A percentile compares a stretch with the other conserved stretches of the same genome.
These are phyloP conservation scores for Erucastrum elatum DNA, from an alignment of 345 rosid genomes.

Conservation along the genomic window DNA sequence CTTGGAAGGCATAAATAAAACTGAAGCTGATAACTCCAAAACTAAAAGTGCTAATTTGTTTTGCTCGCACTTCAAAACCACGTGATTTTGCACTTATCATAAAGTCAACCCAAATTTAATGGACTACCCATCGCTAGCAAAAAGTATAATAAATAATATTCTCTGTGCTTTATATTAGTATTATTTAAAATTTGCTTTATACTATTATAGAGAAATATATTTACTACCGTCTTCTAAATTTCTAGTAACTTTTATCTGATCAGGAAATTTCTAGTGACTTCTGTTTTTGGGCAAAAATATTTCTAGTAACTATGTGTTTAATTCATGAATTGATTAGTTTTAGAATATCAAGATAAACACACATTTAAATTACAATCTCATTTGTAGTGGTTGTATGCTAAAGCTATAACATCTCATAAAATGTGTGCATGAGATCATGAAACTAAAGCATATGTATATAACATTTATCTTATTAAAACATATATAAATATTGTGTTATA, in stretches of 20 bases:
- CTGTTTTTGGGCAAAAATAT: too few species aligned
- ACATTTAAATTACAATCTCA: not conserved
- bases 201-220: not conserved
- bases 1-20: constrained; percentile 7
- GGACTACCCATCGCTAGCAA: constrained; percentile 2
- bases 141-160: not conserved
- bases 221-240: not conserved
- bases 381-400: not conserved
- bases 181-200: not conserved
- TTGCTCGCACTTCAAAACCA: constrained; percentile 39
- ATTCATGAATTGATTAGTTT: too few species aligned
- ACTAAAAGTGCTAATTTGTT: constrained; percentile 35
- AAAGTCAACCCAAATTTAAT: constrained; percentile 21
- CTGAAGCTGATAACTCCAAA: constrained; percentile 22
- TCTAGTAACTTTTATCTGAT: not conserved
- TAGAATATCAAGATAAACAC: not conserved
- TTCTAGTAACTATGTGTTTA: too few species aligned
- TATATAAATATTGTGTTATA: too few species aligned
- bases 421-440: not conserved
- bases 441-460: not conserved
- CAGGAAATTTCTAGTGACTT: too few species aligned
- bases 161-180: not conserved
- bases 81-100: constrained; percentile 42
- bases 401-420: not conserved
- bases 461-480: too few species aligned